Base-by-base conservation (phyloP, 1,139 yeast genomes). In the Suhomyces ambrosiae region DNA sequence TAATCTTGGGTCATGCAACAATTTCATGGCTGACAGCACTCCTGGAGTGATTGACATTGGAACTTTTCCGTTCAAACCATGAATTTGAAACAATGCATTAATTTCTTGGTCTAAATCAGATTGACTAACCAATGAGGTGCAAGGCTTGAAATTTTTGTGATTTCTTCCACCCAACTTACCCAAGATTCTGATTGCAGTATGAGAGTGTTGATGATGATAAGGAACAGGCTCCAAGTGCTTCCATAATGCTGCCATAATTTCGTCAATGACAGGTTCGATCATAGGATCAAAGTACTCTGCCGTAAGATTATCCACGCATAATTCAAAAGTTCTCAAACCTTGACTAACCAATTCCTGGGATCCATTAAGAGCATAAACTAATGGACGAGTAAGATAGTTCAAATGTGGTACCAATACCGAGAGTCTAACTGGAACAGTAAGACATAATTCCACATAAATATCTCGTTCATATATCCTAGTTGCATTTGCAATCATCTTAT, bases 121-220 rank as follows among this genome's bases (percentile, higher is more conserved):
- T 40, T 75, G 75, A 0, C 80, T 67, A 30, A 72, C 68, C 48
- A 92, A 68, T 38, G 82, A 82, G 33, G 76, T 67, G 31, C 89
- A 87, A 2, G 94, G 86, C 45, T 79, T 80, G 52, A 90, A 71
- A 56, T 87, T 88, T 37, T 85, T 80, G 50, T 97, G 82, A 53
- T 92, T 92, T 58, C 98, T 76, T 2, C 99, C 99, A 25, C 99
- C 99, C 27, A 94, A 68, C 56, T 94, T 94, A 35, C 99, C 98
- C 40, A 94, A 68, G 31, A 94, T 88, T 44, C 98, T 76, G 40
- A 92, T 81, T 0, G 97, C 92, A 0, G 96, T 88, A 55, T 94
- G 99, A 14, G 96, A 85, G 51, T 90, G 96, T 53, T 85, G 92
- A 47, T 89, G 97, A 47, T 82, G 86, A 57, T 89, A 89, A 0